phyloP scores from a whole-genome alignment of 1,284 basidiomycete genomes.

The Volvariella volvacea region DNA sequence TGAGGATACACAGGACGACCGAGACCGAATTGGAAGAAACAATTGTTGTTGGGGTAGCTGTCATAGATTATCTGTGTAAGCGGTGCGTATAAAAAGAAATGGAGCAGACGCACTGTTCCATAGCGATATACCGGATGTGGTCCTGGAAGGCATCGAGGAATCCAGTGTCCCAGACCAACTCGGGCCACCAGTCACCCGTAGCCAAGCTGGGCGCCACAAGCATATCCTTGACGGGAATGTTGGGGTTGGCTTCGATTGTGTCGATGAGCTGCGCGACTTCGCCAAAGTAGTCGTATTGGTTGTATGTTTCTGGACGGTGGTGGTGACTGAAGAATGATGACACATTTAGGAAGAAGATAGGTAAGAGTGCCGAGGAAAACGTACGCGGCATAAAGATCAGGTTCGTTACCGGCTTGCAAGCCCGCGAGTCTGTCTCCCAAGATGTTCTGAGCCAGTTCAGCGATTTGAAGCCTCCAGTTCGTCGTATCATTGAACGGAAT shows the following conservation, averaged over 20 bases:
- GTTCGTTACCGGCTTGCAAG: slow-evolving; percentile 64
- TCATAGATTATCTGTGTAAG: slow-evolving; percentile 37
- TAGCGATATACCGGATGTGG: slow-evolving; percentile 41
- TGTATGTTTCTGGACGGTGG: slow-evolving; percentile 21
- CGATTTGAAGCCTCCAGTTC: slow-evolving; percentile 49
- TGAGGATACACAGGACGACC: slow-evolving; percentile 42
- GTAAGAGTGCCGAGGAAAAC: slow-evolving; percentile 7
- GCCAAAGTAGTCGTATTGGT: slow-evolving; percentile 34
- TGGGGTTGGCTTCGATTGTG: slow-evolving; percentile 34
- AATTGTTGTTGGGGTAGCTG: slow-evolving; percentile 60
- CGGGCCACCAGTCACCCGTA: slow-evolving; percentile 38
- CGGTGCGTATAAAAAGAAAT: slow-evolving; percentile 36
- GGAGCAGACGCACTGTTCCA: slow-evolving; percentile 42
- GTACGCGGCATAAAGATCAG: slow-evolving; percentile 50
- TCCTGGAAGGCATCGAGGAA: slow-evolving; percentile 43
- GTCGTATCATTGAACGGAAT: slow-evolving; percentile 46
- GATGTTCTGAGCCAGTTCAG: slow-evolving; percentile 34
- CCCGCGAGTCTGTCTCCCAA: slow-evolving; percentile 56
- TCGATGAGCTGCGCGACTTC: slow-evolving; percentile 24
- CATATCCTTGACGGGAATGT: slow-evolving; percentile 35
- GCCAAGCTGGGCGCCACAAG: slow-evolving; percentile 59
- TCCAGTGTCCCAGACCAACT: slow-evolving; percentile 50
- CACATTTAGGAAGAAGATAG: not conserved
- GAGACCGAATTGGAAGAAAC: slow-evolving; percentile 42
- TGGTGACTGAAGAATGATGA: not conserved